phyloP scores from a whole-genome alignment of 768 basidiomycete genomes.

The Russula sp. region DNA sequence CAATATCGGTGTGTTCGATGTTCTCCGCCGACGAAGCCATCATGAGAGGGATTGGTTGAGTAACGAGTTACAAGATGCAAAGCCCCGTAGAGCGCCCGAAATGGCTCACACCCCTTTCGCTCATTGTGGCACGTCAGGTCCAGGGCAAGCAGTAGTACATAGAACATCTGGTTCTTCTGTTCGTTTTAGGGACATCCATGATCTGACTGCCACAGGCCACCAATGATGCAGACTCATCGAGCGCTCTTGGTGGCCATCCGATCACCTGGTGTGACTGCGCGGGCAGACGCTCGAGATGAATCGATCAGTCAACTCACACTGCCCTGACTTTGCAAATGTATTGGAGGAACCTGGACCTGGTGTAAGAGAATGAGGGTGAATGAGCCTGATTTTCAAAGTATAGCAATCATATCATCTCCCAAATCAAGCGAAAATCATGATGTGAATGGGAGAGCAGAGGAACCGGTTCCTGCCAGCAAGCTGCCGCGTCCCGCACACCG shows the following conservation, averaged over 20 bases:
- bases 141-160: no score
- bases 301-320: background rate
- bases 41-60: background rate
- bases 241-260: no score
- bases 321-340: background rate
- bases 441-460: background rate
- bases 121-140: no score
- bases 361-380: background rate
- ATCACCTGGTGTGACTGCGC: background rate
- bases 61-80: background rate
- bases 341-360: background rate
- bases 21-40: slow-evolving; percentile 9
- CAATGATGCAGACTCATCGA: no score
- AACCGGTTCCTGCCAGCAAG: background rate
- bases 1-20: slow-evolving; percentile 6
- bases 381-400: background rate
- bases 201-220: no score
- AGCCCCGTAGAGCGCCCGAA: background rate
- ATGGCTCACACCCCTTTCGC: background rate
- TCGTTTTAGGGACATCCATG: no score
- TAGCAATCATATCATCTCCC: background rate
- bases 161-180: no score
- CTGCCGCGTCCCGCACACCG: slow-evolving; percentile 17
- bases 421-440: background rate
- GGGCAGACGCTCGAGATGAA: background rate